These are phyloP conservation scores for Mychonastes homosphaera DNA, from an alignment of 139 green algal genomes.

Conservation along the genomic window DNA sequence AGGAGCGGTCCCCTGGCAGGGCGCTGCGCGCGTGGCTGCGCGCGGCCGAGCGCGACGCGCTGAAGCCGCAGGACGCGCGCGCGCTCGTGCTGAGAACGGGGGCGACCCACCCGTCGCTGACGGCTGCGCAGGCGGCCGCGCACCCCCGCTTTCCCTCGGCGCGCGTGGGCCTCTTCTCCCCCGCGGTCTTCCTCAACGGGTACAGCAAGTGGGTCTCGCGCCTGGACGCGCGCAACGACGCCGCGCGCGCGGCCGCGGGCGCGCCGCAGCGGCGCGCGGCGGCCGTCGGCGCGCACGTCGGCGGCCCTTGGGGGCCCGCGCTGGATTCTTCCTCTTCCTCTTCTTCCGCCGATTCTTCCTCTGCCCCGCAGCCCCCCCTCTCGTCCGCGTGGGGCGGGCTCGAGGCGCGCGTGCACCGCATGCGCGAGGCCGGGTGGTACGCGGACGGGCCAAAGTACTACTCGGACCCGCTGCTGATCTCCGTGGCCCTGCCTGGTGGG, in stretches of 20 bases:
- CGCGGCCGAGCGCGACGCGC: neutral
- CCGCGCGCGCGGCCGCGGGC: too few relatives aligned
- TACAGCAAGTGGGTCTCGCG: constrained; percentile 13
- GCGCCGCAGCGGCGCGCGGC: too few relatives aligned
- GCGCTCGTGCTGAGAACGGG: neutral
- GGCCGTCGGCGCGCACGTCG: too few relatives aligned
- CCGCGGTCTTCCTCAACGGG: constrained; percentile 6
- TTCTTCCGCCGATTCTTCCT: too few relatives aligned
- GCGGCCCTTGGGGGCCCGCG: too few relatives aligned
- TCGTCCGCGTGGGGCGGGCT: too few relatives aligned
- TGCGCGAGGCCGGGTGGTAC: constrained; percentile 22
- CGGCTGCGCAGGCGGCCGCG: neutral
- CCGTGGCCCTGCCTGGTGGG: neutral
- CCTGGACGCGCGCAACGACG: too few relatives aligned
- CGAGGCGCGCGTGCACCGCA: constrained; percentile 13
- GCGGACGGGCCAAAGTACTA: constrained; percentile 17
- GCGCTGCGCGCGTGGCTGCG: neutral
- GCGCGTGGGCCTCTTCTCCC: constrained; percentile 10
- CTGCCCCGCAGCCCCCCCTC: too few relatives aligned
- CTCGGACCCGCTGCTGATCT: constrained; percentile 10
- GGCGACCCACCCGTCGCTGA: neutral
- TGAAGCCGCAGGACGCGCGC: neutral
- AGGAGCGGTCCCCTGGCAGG: neutral
- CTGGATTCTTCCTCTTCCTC: too few relatives aligned
- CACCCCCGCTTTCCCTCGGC: neutral